Conservation (phyloP, 495 filamentous ascomycete species). For the Penicillium roqueforti region DNA sequence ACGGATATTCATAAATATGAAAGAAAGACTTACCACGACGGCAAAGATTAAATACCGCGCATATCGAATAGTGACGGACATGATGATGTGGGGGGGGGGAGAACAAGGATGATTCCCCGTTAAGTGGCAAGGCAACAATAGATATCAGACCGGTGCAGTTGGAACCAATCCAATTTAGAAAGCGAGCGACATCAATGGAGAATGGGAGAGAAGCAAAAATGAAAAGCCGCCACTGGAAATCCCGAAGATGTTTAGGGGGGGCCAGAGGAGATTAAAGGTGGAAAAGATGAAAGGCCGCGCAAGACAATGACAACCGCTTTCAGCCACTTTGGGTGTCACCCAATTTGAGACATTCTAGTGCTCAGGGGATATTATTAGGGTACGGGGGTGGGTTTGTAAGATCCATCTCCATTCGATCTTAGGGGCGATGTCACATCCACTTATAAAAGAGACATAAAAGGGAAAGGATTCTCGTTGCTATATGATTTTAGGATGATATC, state of each 20-base stretch:
- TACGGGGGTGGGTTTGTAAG: background rate
- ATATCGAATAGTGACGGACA: slow-evolving; percentile 67
- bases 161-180: slow-evolving; percentile 5
- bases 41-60: slow-evolving; percentile 87
- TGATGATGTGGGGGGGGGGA: slow-evolving; percentile 32
- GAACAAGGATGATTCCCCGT: slow-evolving; percentile 3
- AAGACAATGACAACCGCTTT: slow-evolving; percentile 28
- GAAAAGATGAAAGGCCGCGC: slow-evolving; percentile 20
- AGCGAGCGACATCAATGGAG: slow-evolving; percentile 6
- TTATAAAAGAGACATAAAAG: background rate
- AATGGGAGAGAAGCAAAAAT: background rate
- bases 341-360: slow-evolving; percentile 14
- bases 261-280: background rate
- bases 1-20: background rate
- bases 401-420: background rate
- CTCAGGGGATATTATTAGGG: slow-evolving; percentile 2
- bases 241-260: slow-evolving; percentile 1
- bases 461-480: background rate
- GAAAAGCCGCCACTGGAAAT: background rate
- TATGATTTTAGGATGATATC: too few species aligned
- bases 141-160: background rate
- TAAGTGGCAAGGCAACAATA: slow-evolving; percentile 10
- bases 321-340: slow-evolving; percentile 24
- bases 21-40: slow-evolving; percentile 62
- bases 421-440: background rate